These are phyloP conservation scores for Aspergillus funiculosus DNA, from an alignment of 495 filamentous ascomycete species.

Conservation along the genomic window DNA sequence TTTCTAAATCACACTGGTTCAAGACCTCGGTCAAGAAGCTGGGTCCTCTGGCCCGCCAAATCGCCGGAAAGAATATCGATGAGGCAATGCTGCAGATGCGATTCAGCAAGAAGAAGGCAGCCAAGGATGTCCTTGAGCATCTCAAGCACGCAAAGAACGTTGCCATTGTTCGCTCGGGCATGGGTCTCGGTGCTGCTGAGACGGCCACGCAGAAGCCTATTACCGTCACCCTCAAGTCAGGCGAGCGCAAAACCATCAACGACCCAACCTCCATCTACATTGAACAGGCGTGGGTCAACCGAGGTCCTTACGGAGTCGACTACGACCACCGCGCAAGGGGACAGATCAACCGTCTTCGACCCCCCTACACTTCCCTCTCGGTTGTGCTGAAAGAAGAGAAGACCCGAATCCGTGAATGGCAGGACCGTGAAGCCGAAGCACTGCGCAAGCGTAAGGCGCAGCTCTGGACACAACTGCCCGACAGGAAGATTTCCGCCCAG, in stretches of 20 bases:
- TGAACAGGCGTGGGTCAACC: constrained; percentile 84
- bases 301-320: constrained; percentile 52
- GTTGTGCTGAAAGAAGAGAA: constrained; percentile 88
- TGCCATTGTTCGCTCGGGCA: constrained; percentile 71
- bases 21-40: constrained; percentile 89
- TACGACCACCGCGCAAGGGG: constrained; percentile 66
- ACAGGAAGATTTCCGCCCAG: constrained; percentile 57
- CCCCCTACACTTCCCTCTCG: constrained; percentile 70
- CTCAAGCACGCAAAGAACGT: constrained; percentile 69
- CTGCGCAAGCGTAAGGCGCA: constrained; percentile 60
- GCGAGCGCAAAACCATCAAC: constrained; percentile 52
- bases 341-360: constrained; percentile 50
- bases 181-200: constrained; percentile 62
- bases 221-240: constrained; percentile 34
- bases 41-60: constrained; percentile 73
- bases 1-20: constrained; percentile 58
- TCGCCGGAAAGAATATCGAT: constrained; percentile 82
- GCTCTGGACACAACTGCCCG: constrained; percentile 80
- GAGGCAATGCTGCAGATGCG: constrained; percentile 94
- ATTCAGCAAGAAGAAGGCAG: constrained; percentile 89
- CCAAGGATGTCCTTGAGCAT: constrained; percentile 69
- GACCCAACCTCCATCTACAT: constrained; percentile 79
- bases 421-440: constrained; percentile 69
- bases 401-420: constrained; percentile 71
- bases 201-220: constrained; percentile 30